phyloP scores from a whole-genome alignment of 495 filamentous ascomycete species.

The Tuber borchii region DNA sequence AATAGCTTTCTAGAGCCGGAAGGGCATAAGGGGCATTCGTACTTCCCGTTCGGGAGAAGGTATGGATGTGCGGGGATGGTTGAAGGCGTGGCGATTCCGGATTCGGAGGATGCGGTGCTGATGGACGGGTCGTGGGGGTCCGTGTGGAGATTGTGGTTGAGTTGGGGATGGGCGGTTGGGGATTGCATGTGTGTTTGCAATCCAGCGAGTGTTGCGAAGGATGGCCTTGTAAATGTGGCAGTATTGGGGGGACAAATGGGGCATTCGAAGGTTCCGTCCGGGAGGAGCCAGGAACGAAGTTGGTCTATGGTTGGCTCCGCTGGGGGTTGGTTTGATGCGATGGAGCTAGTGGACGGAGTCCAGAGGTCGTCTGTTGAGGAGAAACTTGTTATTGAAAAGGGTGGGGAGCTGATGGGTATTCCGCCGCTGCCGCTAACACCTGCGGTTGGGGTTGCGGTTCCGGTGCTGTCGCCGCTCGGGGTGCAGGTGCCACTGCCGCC shows the following conservation, averaged over 20 bases:
- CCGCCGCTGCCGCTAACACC: background rate
- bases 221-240: background rate
- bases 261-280: background rate
- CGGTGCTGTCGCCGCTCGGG: constrained; percentile 24
- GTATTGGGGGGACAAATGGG: background rate
- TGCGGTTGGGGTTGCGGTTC: background rate
- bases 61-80: constrained; percentile 3
- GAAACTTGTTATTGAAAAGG: background rate
- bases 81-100: constrained; percentile 17
- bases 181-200: background rate
- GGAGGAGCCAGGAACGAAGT: background rate
- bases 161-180: background rate
- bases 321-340: background rate
- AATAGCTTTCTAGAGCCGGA: background rate
- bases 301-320: background rate
- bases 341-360: background rate
- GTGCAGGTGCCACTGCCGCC: constrained; percentile 12
- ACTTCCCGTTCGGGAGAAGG: background rate
- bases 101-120: constrained; percentile 13
- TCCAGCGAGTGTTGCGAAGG: background rate
- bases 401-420: background rate
- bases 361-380: background rate
- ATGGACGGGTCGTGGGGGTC: background rate
- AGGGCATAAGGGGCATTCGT: constrained; percentile 26
- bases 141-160: background rate